These are phyloP conservation scores for Clitoria ternatea DNA, from an alignment of 306 rosid genomes.

Conservation along the genomic window DNA sequence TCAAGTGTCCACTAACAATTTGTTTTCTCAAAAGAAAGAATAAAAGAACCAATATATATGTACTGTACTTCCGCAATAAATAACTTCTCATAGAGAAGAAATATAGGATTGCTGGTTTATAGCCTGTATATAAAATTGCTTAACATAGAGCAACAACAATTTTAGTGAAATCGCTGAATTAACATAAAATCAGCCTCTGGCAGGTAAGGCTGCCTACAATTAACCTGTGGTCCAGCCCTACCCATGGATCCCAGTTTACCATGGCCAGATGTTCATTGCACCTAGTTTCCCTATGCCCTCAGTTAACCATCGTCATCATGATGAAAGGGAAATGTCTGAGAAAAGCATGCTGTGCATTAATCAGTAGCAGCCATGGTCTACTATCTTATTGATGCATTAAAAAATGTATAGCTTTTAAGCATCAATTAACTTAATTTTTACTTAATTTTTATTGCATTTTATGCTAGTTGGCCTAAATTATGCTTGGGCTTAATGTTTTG, in stretches of 20 bases:
- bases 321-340: neutral
- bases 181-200: neutral
- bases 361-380: neutral
- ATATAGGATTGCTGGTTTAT: neutral
- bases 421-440: too few relatives aligned
- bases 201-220: neutral
- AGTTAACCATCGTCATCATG: neutral
- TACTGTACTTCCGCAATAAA: neutral
- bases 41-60: neutral
- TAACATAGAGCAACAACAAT: neutral
- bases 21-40: neutral
- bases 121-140: neutral
- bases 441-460: too few relatives aligned
- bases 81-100: constrained; percentile 1
- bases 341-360: neutral
- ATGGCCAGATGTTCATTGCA: neutral
- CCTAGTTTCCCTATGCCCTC: neutral
- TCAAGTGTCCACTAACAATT: constrained; percentile 18
- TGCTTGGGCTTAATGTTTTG: too few relatives aligned
- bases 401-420: too few relatives aligned
- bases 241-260: neutral
- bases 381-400: too few relatives aligned
- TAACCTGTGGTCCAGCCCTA: neutral
- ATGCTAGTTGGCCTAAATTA: too few relatives aligned
- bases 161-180: neutral